phyloP scores from a whole-genome alignment of 176 grass and related monocot species.

The Raddia distichophylla region DNA sequence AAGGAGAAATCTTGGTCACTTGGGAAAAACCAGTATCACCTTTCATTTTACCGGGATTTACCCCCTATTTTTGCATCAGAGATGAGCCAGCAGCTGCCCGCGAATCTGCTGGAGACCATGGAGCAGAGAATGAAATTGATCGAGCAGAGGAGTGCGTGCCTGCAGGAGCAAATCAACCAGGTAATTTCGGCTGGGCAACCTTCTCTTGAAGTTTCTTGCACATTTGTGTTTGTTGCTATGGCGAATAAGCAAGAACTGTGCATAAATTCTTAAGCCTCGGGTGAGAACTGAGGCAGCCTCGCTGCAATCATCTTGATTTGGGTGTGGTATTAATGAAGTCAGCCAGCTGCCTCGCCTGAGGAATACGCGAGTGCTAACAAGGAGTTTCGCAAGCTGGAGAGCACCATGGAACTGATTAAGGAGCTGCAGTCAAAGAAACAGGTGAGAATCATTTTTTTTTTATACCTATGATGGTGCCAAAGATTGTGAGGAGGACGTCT shows the following conservation, averaged over 20 bases:
- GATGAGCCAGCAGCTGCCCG: constrained; percentile 49
- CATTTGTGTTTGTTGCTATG: neutral
- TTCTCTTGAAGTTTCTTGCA: neutral
- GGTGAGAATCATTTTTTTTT: constrained; percentile 22
- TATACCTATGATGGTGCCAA: neutral
- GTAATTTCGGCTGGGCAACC: constrained; percentile 47
- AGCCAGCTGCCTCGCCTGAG: constrained; percentile 57
- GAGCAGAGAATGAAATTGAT: constrained; percentile 78
- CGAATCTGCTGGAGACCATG: constrained; percentile 73
- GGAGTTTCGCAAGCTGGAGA: constrained; percentile 63
- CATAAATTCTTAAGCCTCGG: neutral
- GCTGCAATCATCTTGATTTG: constrained; percentile 38
- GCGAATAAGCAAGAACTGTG: neutral
- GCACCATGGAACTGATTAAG: constrained; percentile 59
- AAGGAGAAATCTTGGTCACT: neutral
- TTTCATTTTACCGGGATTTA: neutral
- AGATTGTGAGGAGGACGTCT: neutral
- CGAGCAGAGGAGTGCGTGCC: constrained; percentile 64
- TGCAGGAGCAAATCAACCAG: constrained; percentile 80
- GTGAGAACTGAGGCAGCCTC: neutral
- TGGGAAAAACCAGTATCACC: neutral
- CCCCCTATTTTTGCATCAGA: constrained; percentile 44
- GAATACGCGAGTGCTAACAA: constrained; percentile 77
- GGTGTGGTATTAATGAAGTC: constrained; percentile 59
- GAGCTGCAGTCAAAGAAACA: constrained; percentile 57